phyloP scores from a whole-genome alignment of 257 asterid genomes.

The Plectranthus barbatus region DNA sequence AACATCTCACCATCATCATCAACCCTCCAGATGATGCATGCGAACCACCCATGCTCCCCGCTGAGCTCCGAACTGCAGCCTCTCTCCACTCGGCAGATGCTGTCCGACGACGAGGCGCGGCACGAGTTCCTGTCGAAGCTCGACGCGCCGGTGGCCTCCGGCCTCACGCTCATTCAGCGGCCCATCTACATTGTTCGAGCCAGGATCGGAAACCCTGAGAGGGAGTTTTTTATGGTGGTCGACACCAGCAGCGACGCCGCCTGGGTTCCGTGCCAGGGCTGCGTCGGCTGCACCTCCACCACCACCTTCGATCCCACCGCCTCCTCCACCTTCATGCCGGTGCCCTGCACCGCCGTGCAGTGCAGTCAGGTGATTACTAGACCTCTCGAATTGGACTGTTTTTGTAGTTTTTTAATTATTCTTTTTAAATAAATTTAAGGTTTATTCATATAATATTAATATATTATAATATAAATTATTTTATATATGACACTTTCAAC shows the following conservation, averaged over 20 bases:
- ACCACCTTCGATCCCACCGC: conserved; percentile 26
- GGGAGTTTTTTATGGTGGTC: conserved; percentile 45
- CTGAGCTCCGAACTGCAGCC: conserved; percentile 29
- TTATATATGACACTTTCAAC: too few relatives aligned
- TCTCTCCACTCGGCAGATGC: conserved; percentile 46
- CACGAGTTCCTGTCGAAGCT: conserved; percentile 41
- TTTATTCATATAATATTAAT: too few relatives aligned
- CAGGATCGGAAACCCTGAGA: conserved; percentile 62
- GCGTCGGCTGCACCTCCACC: conserved; percentile 57
- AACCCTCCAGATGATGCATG: conserved; percentile 52
- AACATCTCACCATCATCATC: conserved; percentile 22
- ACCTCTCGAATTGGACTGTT: too few relatives aligned
- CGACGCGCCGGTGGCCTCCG: conserved; percentile 59
- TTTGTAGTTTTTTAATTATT: too few relatives aligned
- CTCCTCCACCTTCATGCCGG: conserved; percentile 49
- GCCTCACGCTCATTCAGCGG: conserved; percentile 40
- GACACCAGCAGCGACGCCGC: conserved; percentile 71
- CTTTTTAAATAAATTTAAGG: too few relatives aligned
- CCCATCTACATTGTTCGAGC: conserved; percentile 66
- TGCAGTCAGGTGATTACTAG: conserved; percentile 80
- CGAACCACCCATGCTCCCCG: conserved; percentile 58
- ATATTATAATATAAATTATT: too few relatives aligned
- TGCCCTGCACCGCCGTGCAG: conserved; percentile 50
- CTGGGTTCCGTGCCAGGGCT: conserved; percentile 71
- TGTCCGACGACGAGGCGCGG: conserved; percentile 42